Evolutionary conservation across 2,329 filamentous ascomycete species (phyloP).

Genomic region (Leptodontidium sp.): DNA sequence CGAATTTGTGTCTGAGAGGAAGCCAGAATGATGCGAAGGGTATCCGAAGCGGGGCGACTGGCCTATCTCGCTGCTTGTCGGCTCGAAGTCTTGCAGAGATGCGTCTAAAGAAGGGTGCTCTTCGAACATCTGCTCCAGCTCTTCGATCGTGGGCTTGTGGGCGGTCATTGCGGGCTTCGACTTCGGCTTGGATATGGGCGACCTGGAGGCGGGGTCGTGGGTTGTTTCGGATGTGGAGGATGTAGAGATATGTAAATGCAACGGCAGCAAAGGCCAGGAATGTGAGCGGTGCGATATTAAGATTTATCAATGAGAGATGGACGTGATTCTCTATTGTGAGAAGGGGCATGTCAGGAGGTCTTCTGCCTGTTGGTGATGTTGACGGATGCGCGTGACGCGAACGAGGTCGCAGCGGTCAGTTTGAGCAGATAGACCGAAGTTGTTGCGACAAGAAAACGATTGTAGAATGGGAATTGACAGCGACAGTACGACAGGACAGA

Average conservation of each 20-base stretch:
- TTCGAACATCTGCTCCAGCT: conserved; percentile 58
- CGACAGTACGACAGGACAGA: conserved; percentile 11
- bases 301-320: conserved; percentile 43
- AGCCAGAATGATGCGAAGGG: conserved; percentile 69
- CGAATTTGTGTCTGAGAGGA: conserved; percentile 58
- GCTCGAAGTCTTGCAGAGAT: conserved; percentile 69
- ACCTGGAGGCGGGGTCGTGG: conserved; percentile 28
- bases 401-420: conserved; percentile 12
- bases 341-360: conserved; percentile 42
- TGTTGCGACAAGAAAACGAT: conserved; percentile 20
- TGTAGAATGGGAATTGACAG: conserved; percentile 9
- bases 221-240: conserved; percentile 42
- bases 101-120: conserved; percentile 67
- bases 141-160: conserved; percentile 48
- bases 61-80: conserved; percentile 51
- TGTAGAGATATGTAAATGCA: conserved; percentile 43
- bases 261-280: conserved; percentile 41
- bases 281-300: conserved; percentile 45
- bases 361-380: conserved; percentile 27
- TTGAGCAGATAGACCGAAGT: conserved; percentile 21
- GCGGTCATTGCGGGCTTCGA: conserved; percentile 27
- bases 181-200: conserved; percentile 13
- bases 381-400: conserved; percentile 26
- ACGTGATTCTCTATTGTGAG: conserved; percentile 46
- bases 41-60: conserved; percentile 56